Conservation (phyloP, 176 grass and related monocot genomes). For the Pharus latifolius region DNA sequence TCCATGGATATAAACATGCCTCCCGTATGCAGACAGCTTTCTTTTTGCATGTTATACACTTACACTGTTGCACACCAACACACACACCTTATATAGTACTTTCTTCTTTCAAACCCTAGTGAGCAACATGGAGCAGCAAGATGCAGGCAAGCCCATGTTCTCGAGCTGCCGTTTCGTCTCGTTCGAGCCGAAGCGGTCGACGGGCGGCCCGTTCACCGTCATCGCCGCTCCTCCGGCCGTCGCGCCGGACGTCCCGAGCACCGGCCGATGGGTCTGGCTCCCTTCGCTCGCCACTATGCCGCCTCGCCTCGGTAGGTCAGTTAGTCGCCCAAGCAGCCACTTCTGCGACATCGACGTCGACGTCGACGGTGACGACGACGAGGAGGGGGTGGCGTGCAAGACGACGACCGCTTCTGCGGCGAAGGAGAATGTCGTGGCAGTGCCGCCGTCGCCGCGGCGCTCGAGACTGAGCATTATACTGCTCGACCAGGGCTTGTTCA, state of each 20-base stretch:
- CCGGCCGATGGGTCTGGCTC: constrained; percentile 35
- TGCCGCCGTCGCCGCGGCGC: background rate
- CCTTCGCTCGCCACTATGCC: too few relatives aligned
- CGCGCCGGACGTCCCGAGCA: background rate
- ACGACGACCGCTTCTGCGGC: background rate
- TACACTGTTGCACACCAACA: too few relatives aligned
- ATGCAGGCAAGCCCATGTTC: constrained; percentile 20
- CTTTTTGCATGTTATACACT: too few relatives aligned
- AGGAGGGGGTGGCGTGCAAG: background rate
- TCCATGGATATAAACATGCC: too few relatives aligned
- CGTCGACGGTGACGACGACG: constrained; percentile 4
- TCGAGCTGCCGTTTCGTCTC: constrained; percentile 59
- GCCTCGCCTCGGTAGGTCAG: background rate
- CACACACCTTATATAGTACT: too few relatives aligned
- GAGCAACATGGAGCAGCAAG: constrained; percentile 10
- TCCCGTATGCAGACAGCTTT: too few relatives aligned
- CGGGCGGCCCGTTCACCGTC: background rate
- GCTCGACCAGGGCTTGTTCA: constrained; percentile 65
- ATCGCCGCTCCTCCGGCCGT: background rate
- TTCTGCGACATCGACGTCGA: constrained; percentile 52
- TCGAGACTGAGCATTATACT: constrained; percentile 50
- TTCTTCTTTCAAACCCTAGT: background rate
- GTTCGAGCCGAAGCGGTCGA: constrained; percentile 41
- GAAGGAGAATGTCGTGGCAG: background rate
- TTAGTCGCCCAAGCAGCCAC: constrained; percentile 44